phyloP scores from a whole-genome alignment of 1,139 yeast species.

The Debaryomyces psychrophilus region DNA sequence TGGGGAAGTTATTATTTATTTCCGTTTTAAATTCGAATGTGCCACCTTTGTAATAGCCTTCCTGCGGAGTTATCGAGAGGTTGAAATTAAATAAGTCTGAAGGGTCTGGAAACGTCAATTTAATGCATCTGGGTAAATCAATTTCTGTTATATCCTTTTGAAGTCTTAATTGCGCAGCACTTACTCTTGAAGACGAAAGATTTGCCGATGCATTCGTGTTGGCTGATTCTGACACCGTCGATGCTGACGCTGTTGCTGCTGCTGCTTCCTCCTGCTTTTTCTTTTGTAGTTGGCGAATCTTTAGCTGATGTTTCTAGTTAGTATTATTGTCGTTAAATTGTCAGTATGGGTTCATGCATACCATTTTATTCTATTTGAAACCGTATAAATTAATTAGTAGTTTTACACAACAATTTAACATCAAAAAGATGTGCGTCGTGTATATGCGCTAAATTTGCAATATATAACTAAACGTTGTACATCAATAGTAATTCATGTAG shows the following conservation, averaged over 20 bases:
- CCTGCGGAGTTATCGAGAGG: constrained; percentile 68
- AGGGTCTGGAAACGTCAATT: constrained; percentile 57
- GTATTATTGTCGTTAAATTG: not conserved
- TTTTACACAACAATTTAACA: constrained; percentile 3
- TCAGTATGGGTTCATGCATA: not conserved
- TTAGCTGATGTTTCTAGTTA: constrained; percentile 35
- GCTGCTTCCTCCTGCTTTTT: constrained; percentile 53
- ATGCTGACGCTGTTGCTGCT: constrained; percentile 26
- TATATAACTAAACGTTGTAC: not conserved
- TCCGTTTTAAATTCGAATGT: constrained; percentile 65
- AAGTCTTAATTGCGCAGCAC: constrained; percentile 58
- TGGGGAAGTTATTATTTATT: constrained; percentile 78
- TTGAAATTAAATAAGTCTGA: constrained; percentile 63
- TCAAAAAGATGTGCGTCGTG: constrained; percentile 1
- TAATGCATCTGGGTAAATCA: constrained; percentile 66
- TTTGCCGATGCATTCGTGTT: constrained; percentile 9
- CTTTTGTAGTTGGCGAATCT: constrained; percentile 62
- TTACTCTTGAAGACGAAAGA: constrained; percentile 26
- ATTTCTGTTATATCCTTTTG: constrained; percentile 70
- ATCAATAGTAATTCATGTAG: not conserved
- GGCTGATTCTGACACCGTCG: constrained; percentile 14
- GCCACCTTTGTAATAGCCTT: constrained; percentile 79
- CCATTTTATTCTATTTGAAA: constrained; percentile 1
- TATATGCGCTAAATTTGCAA: not conserved
- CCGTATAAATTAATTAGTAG: not conserved